Evolutionary conservation across 352 stramenopile genomes (phyloP), one percentile per base, ranked within the genome.

Genomic region (Aphanomyces cochlioides): DNA sequence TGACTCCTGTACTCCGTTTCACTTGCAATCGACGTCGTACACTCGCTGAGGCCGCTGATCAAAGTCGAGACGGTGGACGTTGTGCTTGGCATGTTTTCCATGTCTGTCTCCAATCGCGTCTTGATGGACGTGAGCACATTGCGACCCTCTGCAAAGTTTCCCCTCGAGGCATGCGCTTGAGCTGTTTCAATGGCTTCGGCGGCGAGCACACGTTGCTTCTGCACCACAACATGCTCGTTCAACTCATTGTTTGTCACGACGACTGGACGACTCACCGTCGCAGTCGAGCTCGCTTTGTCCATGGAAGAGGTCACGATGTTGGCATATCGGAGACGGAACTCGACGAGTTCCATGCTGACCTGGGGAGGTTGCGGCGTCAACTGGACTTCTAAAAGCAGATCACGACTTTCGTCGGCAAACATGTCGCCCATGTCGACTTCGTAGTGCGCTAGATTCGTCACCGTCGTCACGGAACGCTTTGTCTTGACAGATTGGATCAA

Each of bases 401-500:
- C 67, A 1, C 60, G 56, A 7, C 39, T 37, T 50, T 78, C 73
- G 3, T 69, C 73, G 15, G 56, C 65, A 41, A 70, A 73, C 6
- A 78, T 17, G 59, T 78, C 73, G 41, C 70, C 58, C 17, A 78
- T 43, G 45, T 54, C 19, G 2, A 78, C n/a, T 10, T 21, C 43
- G 15, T 63, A 56, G 10, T 61, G 43, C 28, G 37, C 15, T 15
- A 13, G 15, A n/a, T 17, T 8, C 15, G 38, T 12, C 10, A 50
- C 4, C 12, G 21, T 48, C 38, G 38, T 43, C 7, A 64, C 40
- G 7, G 17, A 57, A 15, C 43, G 39, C 17, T 59, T 59, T n/a
- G 50, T 59, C 17, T 59, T 59, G 19, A 50, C 54, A 3, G 19
- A 15, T 28, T 21, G 37, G 39, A 66, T 72, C 38, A 39, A 39